Conservation (phyloP, 2,329 filamentous ascomycete genomes). For the Lachnellula arida region DNA sequence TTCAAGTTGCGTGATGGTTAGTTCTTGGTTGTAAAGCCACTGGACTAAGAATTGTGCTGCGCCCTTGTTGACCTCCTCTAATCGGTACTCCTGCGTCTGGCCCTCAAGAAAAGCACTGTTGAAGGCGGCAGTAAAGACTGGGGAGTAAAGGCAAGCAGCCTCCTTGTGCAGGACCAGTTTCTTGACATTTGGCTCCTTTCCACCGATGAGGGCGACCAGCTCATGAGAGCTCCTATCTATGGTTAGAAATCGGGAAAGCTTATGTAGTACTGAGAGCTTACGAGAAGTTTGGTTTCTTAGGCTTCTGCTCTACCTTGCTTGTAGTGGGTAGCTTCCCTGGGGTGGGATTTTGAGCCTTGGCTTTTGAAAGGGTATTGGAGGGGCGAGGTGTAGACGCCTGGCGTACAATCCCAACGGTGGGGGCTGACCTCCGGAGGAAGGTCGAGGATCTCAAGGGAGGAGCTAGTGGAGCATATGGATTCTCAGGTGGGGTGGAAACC, state of each 20-base stretch:
- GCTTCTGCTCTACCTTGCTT: not conserved
- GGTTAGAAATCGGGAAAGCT: not conserved
- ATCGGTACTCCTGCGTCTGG: constrained; percentile 7
- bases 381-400: not conserved
- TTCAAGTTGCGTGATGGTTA: not conserved
- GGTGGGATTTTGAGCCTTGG: not conserved
- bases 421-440: too few species aligned
- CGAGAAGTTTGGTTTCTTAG: not conserved
- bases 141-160: constrained; percentile 9
- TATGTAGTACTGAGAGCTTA: not conserved
- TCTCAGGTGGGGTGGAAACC: too few species aligned
- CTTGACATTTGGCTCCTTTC: not conserved
- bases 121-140: constrained; percentile 8
- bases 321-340: not conserved
- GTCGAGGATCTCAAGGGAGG: too few species aligned
- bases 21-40: constrained; percentile 11
- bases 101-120: constrained; percentile 12
- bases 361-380: not conserved
- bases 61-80: not conserved
- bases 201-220: constrained; percentile 3
- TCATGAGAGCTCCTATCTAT: not conserved
- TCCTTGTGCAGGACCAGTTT: constrained; percentile 9
- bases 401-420: too few species aligned
- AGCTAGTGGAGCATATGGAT: too few species aligned
- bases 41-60: constrained; percentile 4